phyloP scores from a whole-genome alignment of 2,329 filamentous ascomycete species.

The Pseudogymnoascus sp. region DNA sequence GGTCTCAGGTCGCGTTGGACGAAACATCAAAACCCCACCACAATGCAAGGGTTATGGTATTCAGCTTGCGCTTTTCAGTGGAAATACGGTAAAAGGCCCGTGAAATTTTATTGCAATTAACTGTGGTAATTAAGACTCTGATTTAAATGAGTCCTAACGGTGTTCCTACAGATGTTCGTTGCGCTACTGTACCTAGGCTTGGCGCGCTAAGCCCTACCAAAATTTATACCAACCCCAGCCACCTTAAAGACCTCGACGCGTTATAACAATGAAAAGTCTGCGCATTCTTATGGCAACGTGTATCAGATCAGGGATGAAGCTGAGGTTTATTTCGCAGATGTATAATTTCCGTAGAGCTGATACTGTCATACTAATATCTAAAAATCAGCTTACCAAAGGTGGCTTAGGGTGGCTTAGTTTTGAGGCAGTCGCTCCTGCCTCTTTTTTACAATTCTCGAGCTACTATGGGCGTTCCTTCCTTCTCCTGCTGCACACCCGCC shows the following conservation, averaged over 20 bases:
- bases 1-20: background rate
- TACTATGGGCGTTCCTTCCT: background rate
- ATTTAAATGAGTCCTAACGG: background rate
- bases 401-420: background rate
- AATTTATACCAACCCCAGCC: background rate
- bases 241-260: background rate
- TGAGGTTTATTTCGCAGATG: background rate
- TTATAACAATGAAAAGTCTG: background rate
- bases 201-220: background rate
- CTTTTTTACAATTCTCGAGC: background rate
- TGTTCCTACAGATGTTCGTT: background rate
- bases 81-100: background rate
- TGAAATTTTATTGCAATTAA: background rate
- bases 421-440: background rate
- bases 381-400: background rate
- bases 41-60: background rate
- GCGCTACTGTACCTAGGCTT: background rate
- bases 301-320: background rate
- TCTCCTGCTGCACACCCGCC: background rate
- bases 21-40: slow-evolving; percentile 4
- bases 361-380: background rate
- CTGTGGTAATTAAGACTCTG: background rate
- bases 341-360: background rate
- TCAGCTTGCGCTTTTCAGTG: background rate
- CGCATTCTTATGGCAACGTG: background rate